Evolutionary conservation across 495 filamentous ascomycete species (phyloP).

Genomic region (Penicillium robsamsonii): DNA sequence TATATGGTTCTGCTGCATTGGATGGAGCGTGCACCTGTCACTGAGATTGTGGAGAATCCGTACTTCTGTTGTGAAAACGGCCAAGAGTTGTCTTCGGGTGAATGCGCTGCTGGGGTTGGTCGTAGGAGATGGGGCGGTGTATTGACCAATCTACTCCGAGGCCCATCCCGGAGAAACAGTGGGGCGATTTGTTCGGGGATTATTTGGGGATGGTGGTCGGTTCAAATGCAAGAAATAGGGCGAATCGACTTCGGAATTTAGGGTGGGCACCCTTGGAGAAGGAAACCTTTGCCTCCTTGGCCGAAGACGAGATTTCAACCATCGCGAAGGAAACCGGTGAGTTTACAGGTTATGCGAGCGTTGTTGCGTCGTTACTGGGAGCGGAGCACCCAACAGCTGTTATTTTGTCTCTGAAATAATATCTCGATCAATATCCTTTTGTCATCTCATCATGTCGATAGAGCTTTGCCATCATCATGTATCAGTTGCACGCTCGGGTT

Average conservation of each 20-base stretch:
- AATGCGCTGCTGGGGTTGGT: slow-evolving; percentile 27
- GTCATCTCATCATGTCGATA: no score
- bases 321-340: slow-evolving; percentile 32
- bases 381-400: neutral
- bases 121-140: slow-evolving; percentile 14
- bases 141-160: neutral
- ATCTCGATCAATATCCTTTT: no score
- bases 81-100: slow-evolving; percentile 29
- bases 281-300: slow-evolving; percentile 27
- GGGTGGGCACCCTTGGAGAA: slow-evolving; percentile 40
- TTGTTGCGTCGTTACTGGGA: neutral
- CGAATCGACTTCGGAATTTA: slow-evolving; percentile 28
- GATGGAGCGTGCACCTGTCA: slow-evolving; percentile 20
- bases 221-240: slow-evolving; percentile 29
- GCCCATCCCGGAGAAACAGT: slow-evolving; percentile 17
- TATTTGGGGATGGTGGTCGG: slow-evolving; percentile 25
- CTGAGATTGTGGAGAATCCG: slow-evolving; percentile 24
- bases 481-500: no score
- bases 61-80: slow-evolving; percentile 43
- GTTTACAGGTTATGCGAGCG: slow-evolving; percentile 17
- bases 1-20: slow-evolving; percentile 34
- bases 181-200: slow-evolving; percentile 31
- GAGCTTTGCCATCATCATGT: no score
- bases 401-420: neutral
- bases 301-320: slow-evolving; percentile 37